A percentile compares a stretch with the other conserved stretches of the same genome.
phyloP scores from a whole-genome alignment of 805 yeast genomes.

The Candida ponderosae region DNA sequence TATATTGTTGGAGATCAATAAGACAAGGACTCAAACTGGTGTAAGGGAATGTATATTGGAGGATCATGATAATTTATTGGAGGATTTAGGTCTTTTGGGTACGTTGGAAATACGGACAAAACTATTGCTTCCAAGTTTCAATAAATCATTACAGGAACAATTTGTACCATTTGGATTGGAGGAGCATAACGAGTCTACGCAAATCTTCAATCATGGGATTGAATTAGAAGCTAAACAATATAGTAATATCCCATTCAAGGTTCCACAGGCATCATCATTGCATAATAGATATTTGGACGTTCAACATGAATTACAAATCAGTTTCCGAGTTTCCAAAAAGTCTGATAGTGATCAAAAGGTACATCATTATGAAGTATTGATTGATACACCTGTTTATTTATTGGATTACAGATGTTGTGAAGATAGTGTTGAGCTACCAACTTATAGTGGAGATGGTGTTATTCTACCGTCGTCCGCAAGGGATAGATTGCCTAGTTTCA shows the following conservation, averaged over 20 bases:
- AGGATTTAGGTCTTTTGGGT: background rate
- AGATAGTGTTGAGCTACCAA: slow-evolving; percentile 30
- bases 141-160: background rate
- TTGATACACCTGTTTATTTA: slow-evolving; percentile 64
- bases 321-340: slow-evolving; percentile 59
- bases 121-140: background rate
- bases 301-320: slow-evolving; percentile 62
- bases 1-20: slow-evolving; percentile 50
- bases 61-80: background rate
- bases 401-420: slow-evolving; percentile 34
- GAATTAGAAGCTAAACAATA: background rate
- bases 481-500: background rate
- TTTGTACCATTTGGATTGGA: too few relatives aligned
- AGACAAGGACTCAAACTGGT: background rate
- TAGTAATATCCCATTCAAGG: background rate
- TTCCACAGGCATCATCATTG: slow-evolving; percentile 40
- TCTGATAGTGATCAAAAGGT: slow-evolving; percentile 39
- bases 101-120: background rate
- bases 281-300: slow-evolving; percentile 56
- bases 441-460: slow-evolving; percentile 14
- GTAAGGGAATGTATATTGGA: background rate
- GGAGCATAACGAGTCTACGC: too few relatives aligned
- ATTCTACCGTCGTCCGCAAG: background rate
- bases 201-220: background rate
- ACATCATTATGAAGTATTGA: slow-evolving; percentile 75